These are phyloP conservation scores for Ascochyta clinopodiicola DNA, from an alignment of 2,329 filamentous ascomycete genomes.

Conservation along the genomic window DNA sequence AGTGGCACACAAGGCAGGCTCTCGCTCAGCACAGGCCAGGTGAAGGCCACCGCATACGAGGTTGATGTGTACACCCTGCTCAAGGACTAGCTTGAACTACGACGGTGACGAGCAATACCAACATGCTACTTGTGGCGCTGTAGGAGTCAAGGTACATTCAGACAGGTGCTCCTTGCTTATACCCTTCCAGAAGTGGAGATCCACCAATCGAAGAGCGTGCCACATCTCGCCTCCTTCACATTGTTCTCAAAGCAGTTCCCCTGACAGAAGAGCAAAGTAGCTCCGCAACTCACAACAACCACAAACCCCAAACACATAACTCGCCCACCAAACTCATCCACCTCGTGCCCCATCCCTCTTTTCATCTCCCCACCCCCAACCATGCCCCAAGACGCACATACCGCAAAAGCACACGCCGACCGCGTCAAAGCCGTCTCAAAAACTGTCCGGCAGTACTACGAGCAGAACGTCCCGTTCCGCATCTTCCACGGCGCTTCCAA, in stretches of 20 bases:
- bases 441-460: constrained; percentile 15
- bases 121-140: background rate
- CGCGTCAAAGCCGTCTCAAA: constrained; percentile 15
- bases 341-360: background rate
- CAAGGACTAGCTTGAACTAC: background rate
- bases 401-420: constrained; percentile 11
- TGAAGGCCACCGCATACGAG: background rate
- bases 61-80: background rate
- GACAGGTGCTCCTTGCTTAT: background rate
- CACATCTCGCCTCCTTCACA: background rate
- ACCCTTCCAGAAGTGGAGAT: too few species aligned
- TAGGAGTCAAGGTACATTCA: background rate
- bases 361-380: background rate
- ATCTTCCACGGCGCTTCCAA: constrained; percentile 62
- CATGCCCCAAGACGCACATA: background rate
- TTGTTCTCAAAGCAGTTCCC: background rate
- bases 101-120: background rate
- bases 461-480: constrained; percentile 46
- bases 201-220: background rate
- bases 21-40: background rate
- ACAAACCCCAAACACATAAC: background rate
- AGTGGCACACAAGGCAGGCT: background rate
- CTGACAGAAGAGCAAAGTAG: background rate
- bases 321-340: background rate
- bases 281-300: background rate